Base-by-base conservation (phyloP, 164 flowering plant species). In the Santalum album region DNA sequence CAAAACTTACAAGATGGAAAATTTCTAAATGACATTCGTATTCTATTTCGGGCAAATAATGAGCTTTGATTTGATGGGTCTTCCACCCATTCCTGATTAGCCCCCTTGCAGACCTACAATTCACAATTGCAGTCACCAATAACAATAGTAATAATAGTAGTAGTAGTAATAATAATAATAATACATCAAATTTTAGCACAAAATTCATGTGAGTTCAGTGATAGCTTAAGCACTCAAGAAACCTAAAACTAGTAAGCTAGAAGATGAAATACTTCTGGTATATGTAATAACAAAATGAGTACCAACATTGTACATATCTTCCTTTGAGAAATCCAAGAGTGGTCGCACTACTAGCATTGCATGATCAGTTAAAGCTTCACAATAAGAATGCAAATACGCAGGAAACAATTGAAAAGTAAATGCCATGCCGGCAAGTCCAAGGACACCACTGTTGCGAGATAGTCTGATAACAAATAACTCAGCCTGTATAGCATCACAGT, bases 381-480 rank as follows among this genome's bases (percentile, higher is more conserved):
- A 56, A 60, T 7, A 55, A n/a, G 27, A 59, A 68, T 60, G 58
- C 12, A 69, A 38, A 54, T 59, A 36, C 26, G 69, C 34, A 1
- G 79, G 58, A 64, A 82, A 91, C 49, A 87, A 47, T 44, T 91
- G 83, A 58, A 88, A 87, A 36, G 69, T 57, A 65, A 80, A 91
- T 53, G 96, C 84, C 88, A 82, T 87, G 49, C 96, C 95, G 64
- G 96, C 84, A 63, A 86, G 96, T 63, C 98, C 96, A 66, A 87
- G 85, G 26, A 87, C 84, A 53, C 96, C 91, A 72, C 96, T 91
- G 61, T 72, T 75, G 51, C 98, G 83, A 51, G 98, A 91, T 56
- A 88, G 67, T 60, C 98, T 73, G 27, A 91, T 75, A 63, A 87
- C 66, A 65, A 91, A 87, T 56, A 91, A 72, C 76, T 91, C 98